A percentile compares a stretch with the other conserved stretches of the same genome.
These are phyloP conservation scores for Claviceps capensis DNA, from an alignment of 2,329 filamentous ascomycete genomes.

Conservation along the genomic window DNA sequence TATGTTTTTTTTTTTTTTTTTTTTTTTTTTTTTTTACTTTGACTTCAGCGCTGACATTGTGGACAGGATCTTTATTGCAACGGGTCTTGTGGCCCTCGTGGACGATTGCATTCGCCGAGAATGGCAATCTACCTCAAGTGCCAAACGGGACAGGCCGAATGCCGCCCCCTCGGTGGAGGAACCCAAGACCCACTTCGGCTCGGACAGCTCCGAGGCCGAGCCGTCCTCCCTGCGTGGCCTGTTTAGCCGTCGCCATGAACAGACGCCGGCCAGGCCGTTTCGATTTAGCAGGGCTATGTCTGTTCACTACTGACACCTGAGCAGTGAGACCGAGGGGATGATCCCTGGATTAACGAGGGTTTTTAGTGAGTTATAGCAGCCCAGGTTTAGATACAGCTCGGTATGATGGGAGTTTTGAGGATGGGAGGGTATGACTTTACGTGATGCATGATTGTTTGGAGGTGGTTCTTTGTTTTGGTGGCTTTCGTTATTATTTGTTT, in stretches of 20 bases:
- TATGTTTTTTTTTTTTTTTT: background rate
- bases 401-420: too few relatives aligned
- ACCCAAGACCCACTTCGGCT: background rate
- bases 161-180: slow-evolving; percentile 1
- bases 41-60: background rate
- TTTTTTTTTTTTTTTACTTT: background rate
- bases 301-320: slow-evolving; percentile 17
- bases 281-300: slow-evolving; percentile 22
- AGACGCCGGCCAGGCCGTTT: slow-evolving; percentile 21
- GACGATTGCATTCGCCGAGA: slow-evolving; percentile 81
- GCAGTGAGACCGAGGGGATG: background rate
- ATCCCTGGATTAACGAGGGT: too few relatives aligned
- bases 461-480: too few relatives aligned
- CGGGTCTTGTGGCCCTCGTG: slow-evolving; percentile 76
- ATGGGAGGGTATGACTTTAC: too few relatives aligned
- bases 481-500: too few relatives aligned
- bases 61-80: slow-evolving; percentile 71
- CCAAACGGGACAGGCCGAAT: slow-evolving; percentile 4
- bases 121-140: slow-evolving; percentile 37
- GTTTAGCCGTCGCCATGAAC: slow-evolving; percentile 7
- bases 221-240: slow-evolving; percentile 2
- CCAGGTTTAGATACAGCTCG: too few relatives aligned
- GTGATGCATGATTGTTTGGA: too few relatives aligned
- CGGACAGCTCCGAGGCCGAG: background rate
- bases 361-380: too few relatives aligned